Conservation (phyloP, 106 monocot genomes). For the Hemerocallis citrina region DNA sequence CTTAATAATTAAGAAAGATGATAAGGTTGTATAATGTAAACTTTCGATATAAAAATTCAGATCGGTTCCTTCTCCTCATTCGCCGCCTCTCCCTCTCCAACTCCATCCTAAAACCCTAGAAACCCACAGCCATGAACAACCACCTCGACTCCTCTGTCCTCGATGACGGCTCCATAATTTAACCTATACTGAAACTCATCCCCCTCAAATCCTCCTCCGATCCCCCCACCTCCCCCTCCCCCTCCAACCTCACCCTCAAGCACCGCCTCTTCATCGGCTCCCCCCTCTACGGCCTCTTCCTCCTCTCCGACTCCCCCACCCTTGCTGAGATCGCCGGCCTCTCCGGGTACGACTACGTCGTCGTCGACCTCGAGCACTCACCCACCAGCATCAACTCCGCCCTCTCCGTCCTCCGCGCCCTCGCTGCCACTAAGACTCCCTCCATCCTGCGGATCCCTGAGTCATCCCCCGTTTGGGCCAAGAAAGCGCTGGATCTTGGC, state of each 20-base stretch:
- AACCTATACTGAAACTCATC: no score
- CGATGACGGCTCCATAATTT: no score
- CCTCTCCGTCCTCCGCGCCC: conserved; percentile 66
- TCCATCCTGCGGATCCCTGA: conserved; percentile 78
- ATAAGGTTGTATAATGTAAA: no score
- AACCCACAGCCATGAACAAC: no score
- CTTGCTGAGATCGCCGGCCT: conserved; percentile 88
- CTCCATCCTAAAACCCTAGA: no score
- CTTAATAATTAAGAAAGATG: no score
- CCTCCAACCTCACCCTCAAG: conserved; percentile 32
- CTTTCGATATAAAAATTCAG: no score
- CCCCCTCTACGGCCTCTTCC: conserved; percentile 84
- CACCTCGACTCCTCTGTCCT: no score
- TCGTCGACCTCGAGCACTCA: conserved; percentile 90
- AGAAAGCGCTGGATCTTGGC: conserved; percentile 93
- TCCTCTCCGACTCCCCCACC: conserved; percentile 67
- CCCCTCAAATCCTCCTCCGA: no score
- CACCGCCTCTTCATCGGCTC: conserved; percentile 58
- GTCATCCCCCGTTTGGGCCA: conserved; percentile 45
- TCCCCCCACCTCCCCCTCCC: conserved; percentile 6
- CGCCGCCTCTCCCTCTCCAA: no score
- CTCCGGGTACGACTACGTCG: conserved; percentile 88
- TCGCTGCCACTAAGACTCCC: conserved; percentile 47
- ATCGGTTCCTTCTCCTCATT: no score
- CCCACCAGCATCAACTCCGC: conserved; percentile 51